A percentile compares a stretch with the other conserved stretches of the same genome.
Conservation (phyloP, 1,139 yeast genomes). For the Kodamaea sp. region DNA sequence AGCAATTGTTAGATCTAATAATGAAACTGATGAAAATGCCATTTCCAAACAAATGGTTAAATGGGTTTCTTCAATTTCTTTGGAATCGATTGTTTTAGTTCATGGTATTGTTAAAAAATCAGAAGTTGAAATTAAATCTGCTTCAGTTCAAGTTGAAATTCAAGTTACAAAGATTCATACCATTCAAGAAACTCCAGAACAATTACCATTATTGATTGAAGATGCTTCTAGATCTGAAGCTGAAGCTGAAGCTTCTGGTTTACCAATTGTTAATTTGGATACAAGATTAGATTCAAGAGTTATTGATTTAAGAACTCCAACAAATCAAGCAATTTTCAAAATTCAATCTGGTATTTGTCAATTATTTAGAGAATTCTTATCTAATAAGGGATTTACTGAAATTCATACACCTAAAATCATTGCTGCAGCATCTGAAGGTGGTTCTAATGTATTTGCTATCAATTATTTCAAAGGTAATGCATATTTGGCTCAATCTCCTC, state of each 20-base stretch:
- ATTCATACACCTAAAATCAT: conserved; percentile 93
- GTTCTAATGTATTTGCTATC: conserved; percentile 92
- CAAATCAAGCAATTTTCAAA: conserved; percentile 96
- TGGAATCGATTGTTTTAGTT: conserved; percentile 89
- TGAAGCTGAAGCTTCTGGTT: conserved; percentile 87
- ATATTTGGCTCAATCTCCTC: conserved; percentile 96
- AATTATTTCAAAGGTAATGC: conserved; percentile 91
- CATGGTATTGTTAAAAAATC: conserved; percentile 82
- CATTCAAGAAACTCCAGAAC: conserved; percentile 85
- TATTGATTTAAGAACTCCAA: conserved; percentile 91
- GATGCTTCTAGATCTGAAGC: conserved; percentile 95
- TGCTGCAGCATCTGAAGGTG: conserved; percentile 97
- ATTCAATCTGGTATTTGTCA: conserved; percentile 87
- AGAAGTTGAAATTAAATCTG: conserved; percentile 82
- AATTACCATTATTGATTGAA: conserved; percentile 89
- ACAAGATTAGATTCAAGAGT: conserved; percentile 94
- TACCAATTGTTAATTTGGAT: conserved; percentile 93
- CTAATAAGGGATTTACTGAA: conserved; percentile 69
- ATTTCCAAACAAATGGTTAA: conserved; percentile 95
- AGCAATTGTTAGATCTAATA: conserved; percentile 70
- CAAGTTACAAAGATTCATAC: conserved; percentile 69
- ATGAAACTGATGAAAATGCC: conserved; percentile 51
- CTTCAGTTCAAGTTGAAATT: conserved; percentile 88
- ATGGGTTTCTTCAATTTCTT: conserved; percentile 83
- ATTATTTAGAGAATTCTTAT: conserved; percentile 84